Evolutionary conservation across 371 early-diverging fungal genomes (phyloP), one percentile per base, ranked within the genome.

Genomic region (Dichotomocladium elegans): DNA sequence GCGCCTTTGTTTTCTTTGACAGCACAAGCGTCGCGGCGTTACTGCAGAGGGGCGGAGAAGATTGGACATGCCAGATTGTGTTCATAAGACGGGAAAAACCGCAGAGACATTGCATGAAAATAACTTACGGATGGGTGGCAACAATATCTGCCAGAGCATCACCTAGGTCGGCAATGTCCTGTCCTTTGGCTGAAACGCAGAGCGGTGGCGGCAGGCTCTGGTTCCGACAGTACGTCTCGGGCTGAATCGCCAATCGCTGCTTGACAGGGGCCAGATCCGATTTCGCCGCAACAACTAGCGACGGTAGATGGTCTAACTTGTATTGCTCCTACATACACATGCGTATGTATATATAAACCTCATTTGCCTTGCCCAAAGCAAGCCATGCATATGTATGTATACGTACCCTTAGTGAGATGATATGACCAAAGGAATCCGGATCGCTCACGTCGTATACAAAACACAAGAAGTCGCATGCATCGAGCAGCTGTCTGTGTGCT

Each of bases 361-460:
- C n/a, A n/a, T n/a, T n/a, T n/a, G n/a, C n/a, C n/a, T n/a, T n/a
- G n/a, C n/a, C n/a, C n/a, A n/a, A n/a, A n/a, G n/a, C n/a, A n/a
- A n/a, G n/a, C n/a, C n/a, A n/a, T n/a, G n/a, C n/a, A n/a, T n/a
- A n/a, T n/a, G n/a, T n/a, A n/a, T n/a, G 11, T 12, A 37, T 12
- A 47, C 72, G 49, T 81, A 92, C 91, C 62, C 93, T 61, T 57
- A 96, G 66, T 15, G 87, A 80, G 1, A 87, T 88, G 5, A 98
- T 72, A 69, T 96, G 93, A 5, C 88, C 82, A 65, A 98, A 98
- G 10, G 97, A 96, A 56, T 86, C 87, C 14, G 88, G 89, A 68
- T 96, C 95, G 64, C 89, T 89, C 2, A 92, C 87, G 58, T 98
- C 97, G 64, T 95, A 98, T 1, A 95, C 94, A 66, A 96, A 88